Evolutionary conservation across 1,284 basidiomycete genomes (phyloP).

Genomic region (Paramarasmius palmivorus): DNA sequence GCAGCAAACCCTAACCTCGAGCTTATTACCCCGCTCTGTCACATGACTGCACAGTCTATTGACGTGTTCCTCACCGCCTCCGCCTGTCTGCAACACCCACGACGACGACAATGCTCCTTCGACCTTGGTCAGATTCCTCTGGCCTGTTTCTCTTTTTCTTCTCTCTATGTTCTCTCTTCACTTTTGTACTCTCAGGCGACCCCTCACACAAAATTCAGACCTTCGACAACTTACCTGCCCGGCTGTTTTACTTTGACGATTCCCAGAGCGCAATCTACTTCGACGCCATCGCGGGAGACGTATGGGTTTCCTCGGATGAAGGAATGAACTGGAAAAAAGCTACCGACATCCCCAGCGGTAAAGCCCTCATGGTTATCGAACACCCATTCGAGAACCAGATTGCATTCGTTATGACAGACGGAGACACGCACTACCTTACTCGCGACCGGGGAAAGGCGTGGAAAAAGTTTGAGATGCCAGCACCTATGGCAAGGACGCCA

Average conservation of each 20-base stretch:
- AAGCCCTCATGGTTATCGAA: constrained; percentile 75
- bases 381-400: constrained; percentile 85
- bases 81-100: too few species aligned
- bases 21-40: too few species aligned
- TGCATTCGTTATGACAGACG: constrained; percentile 80
- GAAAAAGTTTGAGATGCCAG: constrained; percentile 75
- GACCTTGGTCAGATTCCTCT: too few species aligned
- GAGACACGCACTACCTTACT: constrained; percentile 80
- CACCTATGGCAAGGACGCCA: constrained; percentile 57
- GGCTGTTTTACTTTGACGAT: constrained; percentile 93
- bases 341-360: constrained; percentile 61
- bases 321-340: constrained; percentile 80
- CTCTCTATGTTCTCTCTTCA: too few species aligned
- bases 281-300: constrained; percentile 66
- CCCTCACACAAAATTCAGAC: constrained; percentile 34
- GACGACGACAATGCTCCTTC: too few species aligned
- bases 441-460: constrained; percentile 85
- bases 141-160: too few species aligned
- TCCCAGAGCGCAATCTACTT: constrained; percentile 85
- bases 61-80: too few species aligned
- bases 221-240: constrained; percentile 78
- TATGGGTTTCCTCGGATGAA: constrained; percentile 88
- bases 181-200: too few species aligned
- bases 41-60: too few species aligned
- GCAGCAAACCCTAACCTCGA: too few species aligned